A percentile compares a stretch with the other conserved stretches of the same genome.
These are phyloP conservation scores for Daedaleopsis nitida DNA, from an alignment of 768 basidiomycete species.

Conservation along the genomic window DNA sequence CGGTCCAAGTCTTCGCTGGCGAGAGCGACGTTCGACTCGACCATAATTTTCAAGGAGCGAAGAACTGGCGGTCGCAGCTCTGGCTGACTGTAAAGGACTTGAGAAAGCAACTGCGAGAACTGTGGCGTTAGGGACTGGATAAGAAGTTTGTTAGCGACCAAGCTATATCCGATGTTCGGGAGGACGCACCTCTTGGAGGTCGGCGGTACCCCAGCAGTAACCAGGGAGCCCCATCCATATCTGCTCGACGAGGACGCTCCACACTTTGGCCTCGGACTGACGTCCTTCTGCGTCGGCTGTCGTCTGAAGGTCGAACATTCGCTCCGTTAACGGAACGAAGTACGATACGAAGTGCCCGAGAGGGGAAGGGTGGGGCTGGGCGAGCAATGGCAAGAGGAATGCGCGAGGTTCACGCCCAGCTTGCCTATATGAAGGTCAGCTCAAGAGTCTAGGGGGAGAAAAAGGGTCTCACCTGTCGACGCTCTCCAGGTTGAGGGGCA, in stretches of 20 bases:
- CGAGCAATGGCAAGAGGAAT: constrained; percentile 86
- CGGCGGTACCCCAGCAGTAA: constrained; percentile 82
- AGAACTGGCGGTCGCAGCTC: constrained; percentile 82
- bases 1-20: constrained; percentile 39
- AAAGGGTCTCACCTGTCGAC: constrained; percentile 61
- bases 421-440: constrained; percentile 43
- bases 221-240: constrained; percentile 91
- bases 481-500: constrained; percentile 89
- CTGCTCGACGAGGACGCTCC: constrained; percentile 91
- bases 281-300: constrained; percentile 73
- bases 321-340: constrained; percentile 93
- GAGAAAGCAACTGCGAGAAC: constrained; percentile 90
- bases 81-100: constrained; percentile 89
- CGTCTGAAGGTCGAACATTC: constrained; percentile 87
- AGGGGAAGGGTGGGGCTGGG: constrained; percentile 78
- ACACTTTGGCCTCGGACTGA: constrained; percentile 89
- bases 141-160: neutral
- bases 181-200: constrained; percentile 52
- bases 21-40: constrained; percentile 74
- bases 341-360: constrained; percentile 84
- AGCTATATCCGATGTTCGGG: neutral
- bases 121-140: constrained; percentile 68
- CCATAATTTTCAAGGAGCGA: constrained; percentile 75
- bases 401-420: constrained; percentile 84
- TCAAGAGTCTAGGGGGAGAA: neutral